A percentile compares a stretch with the other conserved stretches of the same genome.
phyloP scores from a whole-genome alignment of 257 asterid species.

The Craterostigma plantagineum region DNA sequence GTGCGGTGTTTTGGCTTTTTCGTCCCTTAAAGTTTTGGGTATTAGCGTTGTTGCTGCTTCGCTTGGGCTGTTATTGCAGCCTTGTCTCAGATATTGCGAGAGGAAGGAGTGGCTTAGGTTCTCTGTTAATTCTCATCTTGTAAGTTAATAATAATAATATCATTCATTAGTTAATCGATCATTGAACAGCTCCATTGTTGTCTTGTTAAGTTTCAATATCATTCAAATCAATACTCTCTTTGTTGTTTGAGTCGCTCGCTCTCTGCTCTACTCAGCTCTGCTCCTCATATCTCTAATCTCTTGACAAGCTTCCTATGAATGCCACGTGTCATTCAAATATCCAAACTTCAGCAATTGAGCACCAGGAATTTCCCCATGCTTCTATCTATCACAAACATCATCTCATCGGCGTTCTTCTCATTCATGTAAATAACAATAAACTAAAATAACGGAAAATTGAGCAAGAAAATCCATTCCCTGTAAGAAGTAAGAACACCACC shows the following conservation, averaged over 20 bases:
- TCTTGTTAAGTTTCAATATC: too few relatives aligned
- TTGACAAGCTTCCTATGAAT: constrained; percentile 7
- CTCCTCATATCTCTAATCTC: constrained; percentile 25
- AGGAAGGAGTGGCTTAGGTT: constrained; percentile 5
- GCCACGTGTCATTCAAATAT: constrained; percentile 30
- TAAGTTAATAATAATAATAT: too few relatives aligned
- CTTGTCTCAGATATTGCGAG: background rate
- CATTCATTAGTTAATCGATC: too few relatives aligned
- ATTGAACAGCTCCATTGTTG: too few relatives aligned
- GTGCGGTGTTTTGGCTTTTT: background rate
- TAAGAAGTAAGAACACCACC: background rate
- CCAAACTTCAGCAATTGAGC: constrained; percentile 19
- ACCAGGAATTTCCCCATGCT: constrained; percentile 31
- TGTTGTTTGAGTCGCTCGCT: too few relatives aligned
- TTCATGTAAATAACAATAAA: too few relatives aligned
- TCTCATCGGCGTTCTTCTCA: too few relatives aligned
- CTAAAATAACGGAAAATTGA: too few relatives aligned
- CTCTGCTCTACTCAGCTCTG: too few relatives aligned
- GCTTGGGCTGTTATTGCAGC: background rate
- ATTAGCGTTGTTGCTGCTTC: background rate
- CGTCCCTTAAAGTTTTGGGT: background rate
- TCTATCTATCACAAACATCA: constrained; percentile 24
- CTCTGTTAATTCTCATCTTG: constrained; percentile 1
- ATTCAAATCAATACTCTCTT: too few relatives aligned
- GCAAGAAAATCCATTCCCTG: too few relatives aligned